A percentile compares a stretch with the other conserved stretches of the same genome.
These are phyloP conservation scores for Botrytis aclada DNA, from an alignment of 2,329 filamentous ascomycete species.

Conservation along the genomic window DNA sequence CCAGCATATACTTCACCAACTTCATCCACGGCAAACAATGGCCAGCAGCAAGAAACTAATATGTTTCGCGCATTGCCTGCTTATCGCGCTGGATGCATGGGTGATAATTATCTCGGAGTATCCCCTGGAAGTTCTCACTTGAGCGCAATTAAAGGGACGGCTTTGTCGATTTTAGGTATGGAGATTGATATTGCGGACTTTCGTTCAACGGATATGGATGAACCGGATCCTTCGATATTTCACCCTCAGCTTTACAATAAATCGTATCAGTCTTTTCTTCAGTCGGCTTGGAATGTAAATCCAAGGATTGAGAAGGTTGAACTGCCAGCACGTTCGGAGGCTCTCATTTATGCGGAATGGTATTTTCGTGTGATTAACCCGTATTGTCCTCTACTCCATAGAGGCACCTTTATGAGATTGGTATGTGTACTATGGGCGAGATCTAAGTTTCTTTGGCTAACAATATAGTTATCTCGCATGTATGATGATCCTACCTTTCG, in stretches of 20 bases:
- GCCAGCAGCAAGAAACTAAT: constrained; percentile 29
- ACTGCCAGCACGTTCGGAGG: constrained; percentile 62
- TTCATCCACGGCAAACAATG: neutral
- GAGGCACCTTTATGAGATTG: constrained; percentile 66
- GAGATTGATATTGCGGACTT: constrained; percentile 77
- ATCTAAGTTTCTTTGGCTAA: constrained; percentile 11
- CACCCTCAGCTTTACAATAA: constrained; percentile 60
- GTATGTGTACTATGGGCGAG: constrained; percentile 44
- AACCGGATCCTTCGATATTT: constrained; percentile 47
- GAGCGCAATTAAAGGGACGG: constrained; percentile 72
- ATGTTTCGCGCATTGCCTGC: constrained; percentile 29
- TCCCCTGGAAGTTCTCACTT: constrained; percentile 58
- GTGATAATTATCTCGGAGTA: constrained; percentile 65
- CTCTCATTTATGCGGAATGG: constrained; percentile 68
- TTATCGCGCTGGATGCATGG: constrained; percentile 40
- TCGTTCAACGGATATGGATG: constrained; percentile 62
- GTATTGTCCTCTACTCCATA: constrained; percentile 75
- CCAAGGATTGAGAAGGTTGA: constrained; percentile 53
- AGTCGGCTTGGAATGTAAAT: constrained; percentile 60
- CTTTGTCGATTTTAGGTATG: constrained; percentile 73
- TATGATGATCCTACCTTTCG: constrained; percentile 67
- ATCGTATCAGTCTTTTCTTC: constrained; percentile 67
- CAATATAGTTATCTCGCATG: constrained; percentile 55
- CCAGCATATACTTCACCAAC: constrained; percentile 21
- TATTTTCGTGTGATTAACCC: constrained; percentile 71